Conservation (phyloP, 2,329 filamentous ascomycete species). For the Phyllosticta capitalensis region DNA sequence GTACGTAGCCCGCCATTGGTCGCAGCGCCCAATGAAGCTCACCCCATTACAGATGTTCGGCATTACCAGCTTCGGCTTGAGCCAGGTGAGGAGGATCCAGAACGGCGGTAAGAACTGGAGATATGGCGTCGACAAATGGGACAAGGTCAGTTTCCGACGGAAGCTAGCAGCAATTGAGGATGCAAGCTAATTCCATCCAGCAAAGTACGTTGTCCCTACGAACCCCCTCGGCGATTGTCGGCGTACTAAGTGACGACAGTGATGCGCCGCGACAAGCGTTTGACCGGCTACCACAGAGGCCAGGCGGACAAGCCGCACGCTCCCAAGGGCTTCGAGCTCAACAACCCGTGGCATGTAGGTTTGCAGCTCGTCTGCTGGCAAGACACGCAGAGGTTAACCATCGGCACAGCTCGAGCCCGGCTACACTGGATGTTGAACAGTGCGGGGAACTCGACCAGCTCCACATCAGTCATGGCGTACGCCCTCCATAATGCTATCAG, state of each 20-base stretch:
- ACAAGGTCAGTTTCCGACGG: constrained; percentile 42
- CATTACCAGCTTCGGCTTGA: constrained; percentile 49
- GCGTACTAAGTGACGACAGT: constrained; percentile 37
- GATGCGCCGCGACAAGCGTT: constrained; percentile 56
- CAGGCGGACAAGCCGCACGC: constrained; percentile 51
- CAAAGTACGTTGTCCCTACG: constrained; percentile 40
- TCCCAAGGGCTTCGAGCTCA: constrained; percentile 54
- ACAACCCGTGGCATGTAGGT: constrained; percentile 52
- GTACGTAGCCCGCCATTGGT: constrained; percentile 36
- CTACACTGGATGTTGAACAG: background rate
- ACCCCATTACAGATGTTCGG: constrained; percentile 45
- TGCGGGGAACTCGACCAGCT: background rate
- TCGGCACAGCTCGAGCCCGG: constrained; percentile 24
- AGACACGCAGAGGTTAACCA: constrained; percentile 19
- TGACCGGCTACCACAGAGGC: constrained; percentile 52
- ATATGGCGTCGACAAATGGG: constrained; percentile 54
- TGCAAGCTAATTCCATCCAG: constrained; percentile 36
- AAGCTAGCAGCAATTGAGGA: constrained; percentile 3
- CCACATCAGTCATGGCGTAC: background rate
- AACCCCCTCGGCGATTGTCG: constrained; percentile 2
- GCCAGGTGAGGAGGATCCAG: constrained; percentile 48
- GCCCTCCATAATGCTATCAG: background rate
- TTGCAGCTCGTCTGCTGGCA: background rate
- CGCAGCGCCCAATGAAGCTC: background rate
- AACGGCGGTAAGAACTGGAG: constrained; percentile 54